Conservation (phyloP, 2,329 filamentous ascomycete genomes). For the Xylariaceae sp. region DNA sequence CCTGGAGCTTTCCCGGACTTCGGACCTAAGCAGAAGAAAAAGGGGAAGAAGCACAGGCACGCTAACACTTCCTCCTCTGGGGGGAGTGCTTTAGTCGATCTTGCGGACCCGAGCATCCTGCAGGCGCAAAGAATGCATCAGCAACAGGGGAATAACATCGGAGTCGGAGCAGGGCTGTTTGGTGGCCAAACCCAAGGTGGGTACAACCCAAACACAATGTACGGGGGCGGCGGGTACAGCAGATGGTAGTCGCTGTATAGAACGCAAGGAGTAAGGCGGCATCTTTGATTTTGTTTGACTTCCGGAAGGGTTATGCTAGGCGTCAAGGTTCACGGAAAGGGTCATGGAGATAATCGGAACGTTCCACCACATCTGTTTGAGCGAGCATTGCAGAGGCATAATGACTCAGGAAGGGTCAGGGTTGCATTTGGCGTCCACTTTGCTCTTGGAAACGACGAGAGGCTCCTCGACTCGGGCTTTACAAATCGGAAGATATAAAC, state of each 20-base stretch:
- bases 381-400: slow-evolving; percentile 42
- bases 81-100: slow-evolving; percentile 99
- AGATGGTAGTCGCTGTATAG: slow-evolving; percentile 52
- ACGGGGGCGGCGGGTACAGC: slow-evolving; percentile 60
- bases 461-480: slow-evolving; percentile 26
- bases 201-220: slow-evolving; percentile 87
- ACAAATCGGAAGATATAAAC: slow-evolving; percentile 27
- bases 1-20: slow-evolving; percentile 85
- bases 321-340: slow-evolving; percentile 25
- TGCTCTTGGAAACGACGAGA: slow-evolving; percentile 31
- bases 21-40: slow-evolving; percentile 98
- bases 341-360: slow-evolving; percentile 24
- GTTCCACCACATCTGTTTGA: slow-evolving; percentile 37
- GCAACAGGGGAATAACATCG: slow-evolving; percentile 68
- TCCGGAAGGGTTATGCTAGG: slow-evolving; percentile 24
- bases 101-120: slow-evolving; percentile 99
- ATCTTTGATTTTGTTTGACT: slow-evolving; percentile 23
- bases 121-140: slow-evolving; percentile 91
- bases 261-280: slow-evolving; percentile 12
- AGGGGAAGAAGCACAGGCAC: slow-evolving; percentile 99
- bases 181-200: slow-evolving; percentile 89
- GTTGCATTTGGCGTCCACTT: slow-evolving; percentile 32
- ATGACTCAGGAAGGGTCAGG: slow-evolving; percentile 26
- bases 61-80: slow-evolving; percentile 99
- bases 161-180: slow-evolving; percentile 86